Conservation (phyloP, 176 grass and related monocot species). For the Avena eriantha region DNA sequence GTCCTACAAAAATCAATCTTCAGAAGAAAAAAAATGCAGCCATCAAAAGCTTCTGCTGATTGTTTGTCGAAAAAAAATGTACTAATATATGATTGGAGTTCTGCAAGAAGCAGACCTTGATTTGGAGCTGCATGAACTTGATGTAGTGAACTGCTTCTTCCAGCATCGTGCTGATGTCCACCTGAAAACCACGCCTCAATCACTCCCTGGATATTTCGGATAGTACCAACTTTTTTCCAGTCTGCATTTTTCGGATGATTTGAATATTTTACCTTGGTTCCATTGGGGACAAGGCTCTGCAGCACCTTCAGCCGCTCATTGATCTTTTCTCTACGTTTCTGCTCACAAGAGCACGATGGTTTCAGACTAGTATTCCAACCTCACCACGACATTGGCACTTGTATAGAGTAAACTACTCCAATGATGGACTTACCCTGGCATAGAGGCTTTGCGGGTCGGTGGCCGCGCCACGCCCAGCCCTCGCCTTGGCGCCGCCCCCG, state of each 20-base stretch:
- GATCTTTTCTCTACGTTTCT: constrained; percentile 95
- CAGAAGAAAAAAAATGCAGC: not conserved
- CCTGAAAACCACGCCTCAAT: constrained; percentile 52
- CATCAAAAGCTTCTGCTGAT: not conserved
- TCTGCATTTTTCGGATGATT: not conserved
- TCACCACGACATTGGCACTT: not conserved
- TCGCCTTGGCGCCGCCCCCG: constrained; percentile 53
- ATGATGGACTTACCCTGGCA: constrained; percentile 60
- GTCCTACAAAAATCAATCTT: not conserved
- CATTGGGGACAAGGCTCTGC: constrained; percentile 83
- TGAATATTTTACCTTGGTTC: constrained; percentile 69
- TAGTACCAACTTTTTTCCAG: not conserved
- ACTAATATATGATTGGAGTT: not conserved
- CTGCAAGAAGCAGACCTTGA: constrained; percentile 58
- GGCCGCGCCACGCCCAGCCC: constrained; percentile 69
- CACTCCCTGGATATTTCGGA: not conserved
- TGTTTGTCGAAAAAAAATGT: not conserved
- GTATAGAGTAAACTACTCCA: too few species aligned
- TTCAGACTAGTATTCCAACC: constrained; percentile 40
- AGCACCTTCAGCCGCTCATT: constrained; percentile 84
- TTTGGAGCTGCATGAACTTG: constrained; percentile 87
- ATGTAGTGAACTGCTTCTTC: constrained; percentile 86
- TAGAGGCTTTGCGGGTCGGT: constrained; percentile 92
- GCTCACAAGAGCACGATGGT: constrained; percentile 16
- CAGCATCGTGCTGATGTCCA: constrained; percentile 90